phyloP scores from a whole-genome alignment of 768 basidiomycete species.

The Imleria badia region DNA sequence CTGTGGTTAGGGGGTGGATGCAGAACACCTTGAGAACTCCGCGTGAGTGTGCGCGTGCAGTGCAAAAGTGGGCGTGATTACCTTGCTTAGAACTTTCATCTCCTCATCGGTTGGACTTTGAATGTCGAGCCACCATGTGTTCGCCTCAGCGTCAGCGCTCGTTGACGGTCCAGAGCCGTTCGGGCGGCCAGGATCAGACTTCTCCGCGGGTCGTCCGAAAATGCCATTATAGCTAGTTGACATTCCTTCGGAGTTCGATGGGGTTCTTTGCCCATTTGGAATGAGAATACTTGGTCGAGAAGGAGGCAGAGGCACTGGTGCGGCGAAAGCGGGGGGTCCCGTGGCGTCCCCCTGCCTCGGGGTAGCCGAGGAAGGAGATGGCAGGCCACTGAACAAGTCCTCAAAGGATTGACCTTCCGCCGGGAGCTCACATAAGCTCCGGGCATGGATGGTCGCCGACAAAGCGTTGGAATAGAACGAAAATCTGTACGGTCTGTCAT shows the following conservation, averaged over 20 bases:
- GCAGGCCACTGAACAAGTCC: constrained; percentile 73
- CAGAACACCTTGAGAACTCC: constrained; percentile 71
- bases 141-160: constrained; percentile 54
- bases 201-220: constrained; percentile 22
- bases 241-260: constrained; percentile 5
- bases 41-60: background rate
- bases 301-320: constrained; percentile 8
- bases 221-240: constrained; percentile 11
- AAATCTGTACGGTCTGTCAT: constrained; percentile 94
- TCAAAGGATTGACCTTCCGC: constrained; percentile 92
- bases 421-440: constrained; percentile 89
- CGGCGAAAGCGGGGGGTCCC: background rate
- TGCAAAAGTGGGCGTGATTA: constrained; percentile 28
- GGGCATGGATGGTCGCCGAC: constrained; percentile 91
- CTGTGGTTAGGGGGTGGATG: constrained; percentile 97
- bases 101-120: constrained; percentile 94
- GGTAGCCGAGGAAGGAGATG: constrained; percentile 13
- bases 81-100: constrained; percentile 96
- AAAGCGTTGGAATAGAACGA: constrained; percentile 97
- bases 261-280: constrained; percentile 8
- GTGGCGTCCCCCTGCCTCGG: constrained; percentile 6
- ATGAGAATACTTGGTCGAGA: constrained; percentile 2
- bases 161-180: constrained; percentile 24
- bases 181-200: constrained; percentile 16
- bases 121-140: constrained; percentile 98